Percentiles rank a stretch among this genome's conserved stretches.
phyloP scores from a whole-genome alignment of 73 alveolate genomes.

The Paraurostyla sp. region DNA sequence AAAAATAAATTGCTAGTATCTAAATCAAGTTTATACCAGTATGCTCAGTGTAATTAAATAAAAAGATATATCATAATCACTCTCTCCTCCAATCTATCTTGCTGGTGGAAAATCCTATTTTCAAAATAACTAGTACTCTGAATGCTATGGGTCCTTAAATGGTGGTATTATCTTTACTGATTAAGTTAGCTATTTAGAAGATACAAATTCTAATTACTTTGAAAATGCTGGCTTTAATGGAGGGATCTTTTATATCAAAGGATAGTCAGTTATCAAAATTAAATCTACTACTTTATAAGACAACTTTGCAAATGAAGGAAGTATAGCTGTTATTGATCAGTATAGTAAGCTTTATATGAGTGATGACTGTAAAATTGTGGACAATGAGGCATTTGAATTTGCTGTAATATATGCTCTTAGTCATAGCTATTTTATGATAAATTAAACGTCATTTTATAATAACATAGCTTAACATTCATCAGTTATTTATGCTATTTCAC shows the following conservation, averaged over 20 bases:
- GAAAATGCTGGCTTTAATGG: constrained; percentile 25
- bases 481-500: constrained; percentile 14
- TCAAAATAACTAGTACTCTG: neutral
- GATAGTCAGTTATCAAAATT: neutral
- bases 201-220: neutral
- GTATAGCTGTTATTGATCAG: constrained; percentile 17
- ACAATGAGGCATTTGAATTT: constrained; percentile 2
- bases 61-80: neutral
- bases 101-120: neutral
- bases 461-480: neutral
- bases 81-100: neutral
- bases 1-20: neutral
- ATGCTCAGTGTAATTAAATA: neutral
- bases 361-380: neutral
- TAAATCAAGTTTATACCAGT: neutral
- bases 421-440: neutral
- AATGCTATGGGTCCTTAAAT: constrained; percentile 31
- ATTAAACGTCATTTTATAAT: neutral
- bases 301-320: neutral
- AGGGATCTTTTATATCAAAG: constrained; percentile 23
- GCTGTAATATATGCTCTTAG: constrained; percentile 13
- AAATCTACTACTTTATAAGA: neutral
- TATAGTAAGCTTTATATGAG: neutral
- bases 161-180: constrained; percentile 26
- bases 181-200: neutral